phyloP scores from a whole-genome alignment of 1,284 basidiomycete genomes.

The Ganoderma lingzhi region DNA sequence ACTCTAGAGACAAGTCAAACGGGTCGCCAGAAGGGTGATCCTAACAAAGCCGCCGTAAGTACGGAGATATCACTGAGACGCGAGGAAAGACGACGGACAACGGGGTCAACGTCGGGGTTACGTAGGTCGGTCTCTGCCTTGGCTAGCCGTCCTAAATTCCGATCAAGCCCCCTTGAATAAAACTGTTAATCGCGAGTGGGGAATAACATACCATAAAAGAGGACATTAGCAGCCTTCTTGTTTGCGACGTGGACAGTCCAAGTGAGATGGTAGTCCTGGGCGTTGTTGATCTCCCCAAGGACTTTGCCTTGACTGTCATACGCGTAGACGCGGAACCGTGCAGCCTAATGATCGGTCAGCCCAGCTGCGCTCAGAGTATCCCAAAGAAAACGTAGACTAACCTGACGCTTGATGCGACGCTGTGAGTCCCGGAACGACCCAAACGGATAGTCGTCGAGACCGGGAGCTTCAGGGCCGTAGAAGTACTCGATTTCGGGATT shows the following conservation, averaged over 20 bases:
- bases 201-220: slow-evolving; percentile 17
- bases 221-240: slow-evolving; percentile 32
- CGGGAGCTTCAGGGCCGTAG: slow-evolving; percentile 35
- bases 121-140: neutral
- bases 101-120: slow-evolving; percentile 3
- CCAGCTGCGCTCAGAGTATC: neutral
- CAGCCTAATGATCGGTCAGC: slow-evolving; percentile 27
- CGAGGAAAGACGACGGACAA: neutral
- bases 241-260: slow-evolving; percentile 40
- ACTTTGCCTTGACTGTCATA: slow-evolving; percentile 28
- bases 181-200: neutral
- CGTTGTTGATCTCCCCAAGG: slow-evolving; percentile 34
- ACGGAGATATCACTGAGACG: neutral
- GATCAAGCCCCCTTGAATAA: neutral
- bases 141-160: neutral
- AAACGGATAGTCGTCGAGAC: slow-evolving; percentile 17
- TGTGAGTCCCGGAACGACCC: slow-evolving; percentile 30
- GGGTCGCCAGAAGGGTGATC: neutral
- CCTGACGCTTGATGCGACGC: slow-evolving; percentile 34
- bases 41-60: neutral
- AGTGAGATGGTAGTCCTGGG: slow-evolving; percentile 22
- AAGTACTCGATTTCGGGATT: slow-evolving; percentile 29
- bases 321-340: slow-evolving; percentile 36
- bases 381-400: slow-evolving; percentile 7
- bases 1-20: slow-evolving; percentile 7